A percentile compares a stretch with the other conserved stretches of the same genome.
These are phyloP conservation scores for Trichoderma guizhouense DNA, from an alignment of 2,329 filamentous ascomycete genomes.

Conservation along the genomic window DNA sequence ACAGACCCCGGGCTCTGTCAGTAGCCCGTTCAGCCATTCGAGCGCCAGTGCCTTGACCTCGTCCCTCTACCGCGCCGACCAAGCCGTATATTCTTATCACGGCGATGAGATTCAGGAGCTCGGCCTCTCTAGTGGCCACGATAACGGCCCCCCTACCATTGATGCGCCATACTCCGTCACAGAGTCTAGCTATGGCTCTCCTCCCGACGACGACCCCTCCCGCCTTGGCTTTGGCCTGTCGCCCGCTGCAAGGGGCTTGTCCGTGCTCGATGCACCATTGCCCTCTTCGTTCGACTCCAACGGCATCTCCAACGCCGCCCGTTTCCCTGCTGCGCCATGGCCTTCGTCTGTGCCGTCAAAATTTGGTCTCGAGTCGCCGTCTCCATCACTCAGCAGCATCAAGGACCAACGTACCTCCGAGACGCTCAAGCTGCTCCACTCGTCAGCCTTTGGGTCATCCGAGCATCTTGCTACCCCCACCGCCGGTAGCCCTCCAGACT, in stretches of 20 bases:
- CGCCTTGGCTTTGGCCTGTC: conserved; percentile 72
- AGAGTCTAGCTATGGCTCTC: conserved; percentile 72
- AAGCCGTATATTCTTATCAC: conserved; percentile 36
- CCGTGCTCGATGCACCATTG: conserved; percentile 87
- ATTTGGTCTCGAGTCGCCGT: conserved; percentile 84
- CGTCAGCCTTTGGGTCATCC: conserved; percentile 64
- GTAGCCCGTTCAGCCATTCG: conserved; percentile 47
- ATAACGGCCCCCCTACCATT: conserved; percentile 55
- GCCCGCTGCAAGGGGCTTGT: conserved; percentile 69
- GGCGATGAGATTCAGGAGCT: conserved; percentile 36
- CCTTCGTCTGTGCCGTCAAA: conserved; percentile 90
- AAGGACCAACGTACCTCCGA: conserved; percentile 61
- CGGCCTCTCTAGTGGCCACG: conserved; percentile 34
- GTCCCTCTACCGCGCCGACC: conserved; percentile 46
- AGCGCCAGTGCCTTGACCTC: conserved; percentile 66
- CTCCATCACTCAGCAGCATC: conserved; percentile 64
- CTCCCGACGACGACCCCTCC: conserved; percentile 61
- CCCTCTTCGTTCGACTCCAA: conserved; percentile 96
- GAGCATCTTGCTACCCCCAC: conserved; percentile 58
- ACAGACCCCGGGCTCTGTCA: conserved; percentile 39
- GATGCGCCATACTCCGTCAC: conserved; percentile 57
- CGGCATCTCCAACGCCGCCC: conserved; percentile 85
- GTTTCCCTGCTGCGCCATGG: conserved; percentile 74
- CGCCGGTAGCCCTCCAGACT: conserved; percentile 45
- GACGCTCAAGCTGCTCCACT: conserved; percentile 61